These are phyloP conservation scores for Fraxinus excelsior DNA, from an alignment of 257 asterid species.

Conservation along the genomic window DNA sequence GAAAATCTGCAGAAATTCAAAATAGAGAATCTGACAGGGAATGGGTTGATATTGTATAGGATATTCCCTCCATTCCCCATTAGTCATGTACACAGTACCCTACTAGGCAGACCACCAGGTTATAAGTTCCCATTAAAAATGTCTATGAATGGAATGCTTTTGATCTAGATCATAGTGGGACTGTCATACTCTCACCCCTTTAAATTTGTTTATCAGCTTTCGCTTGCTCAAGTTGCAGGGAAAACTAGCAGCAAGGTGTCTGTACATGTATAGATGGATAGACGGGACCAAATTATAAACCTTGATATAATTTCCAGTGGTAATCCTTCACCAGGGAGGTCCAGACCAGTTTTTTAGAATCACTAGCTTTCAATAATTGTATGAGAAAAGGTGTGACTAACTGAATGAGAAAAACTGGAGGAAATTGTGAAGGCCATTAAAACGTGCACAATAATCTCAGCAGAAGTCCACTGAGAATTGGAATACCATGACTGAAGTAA, in stretches of 20 bases:
- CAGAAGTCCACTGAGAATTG: background rate
- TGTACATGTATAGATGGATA: background rate
- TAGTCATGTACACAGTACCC: conserved; percentile 3
- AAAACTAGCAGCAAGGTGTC: background rate
- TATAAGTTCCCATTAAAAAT: background rate
- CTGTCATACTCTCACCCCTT: conserved; percentile 1
- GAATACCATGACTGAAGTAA: background rate
- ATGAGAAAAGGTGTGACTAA: background rate
- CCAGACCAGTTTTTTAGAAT: conserved; percentile 11
- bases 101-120: background rate
- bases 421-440: background rate
- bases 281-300: background rate
- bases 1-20: conserved; percentile 4
- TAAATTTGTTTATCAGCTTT: background rate
- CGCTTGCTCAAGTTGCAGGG: conserved; percentile 5
- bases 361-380: conserved; percentile 10
- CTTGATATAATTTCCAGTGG: background rate
- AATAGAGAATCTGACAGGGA: conserved; percentile 17
- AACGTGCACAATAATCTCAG: background rate
- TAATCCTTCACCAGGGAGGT: background rate
- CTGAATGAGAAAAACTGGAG: conserved; percentile 1
- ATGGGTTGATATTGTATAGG: conserved; percentile 1
- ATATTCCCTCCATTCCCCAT: background rate
- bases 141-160: background rate
- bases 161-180: background rate